A percentile compares a stretch with the other conserved stretches of the same genome.
Conservation (phyloP, 257 asterid species). For the Fraxinus cuspidata region DNA sequence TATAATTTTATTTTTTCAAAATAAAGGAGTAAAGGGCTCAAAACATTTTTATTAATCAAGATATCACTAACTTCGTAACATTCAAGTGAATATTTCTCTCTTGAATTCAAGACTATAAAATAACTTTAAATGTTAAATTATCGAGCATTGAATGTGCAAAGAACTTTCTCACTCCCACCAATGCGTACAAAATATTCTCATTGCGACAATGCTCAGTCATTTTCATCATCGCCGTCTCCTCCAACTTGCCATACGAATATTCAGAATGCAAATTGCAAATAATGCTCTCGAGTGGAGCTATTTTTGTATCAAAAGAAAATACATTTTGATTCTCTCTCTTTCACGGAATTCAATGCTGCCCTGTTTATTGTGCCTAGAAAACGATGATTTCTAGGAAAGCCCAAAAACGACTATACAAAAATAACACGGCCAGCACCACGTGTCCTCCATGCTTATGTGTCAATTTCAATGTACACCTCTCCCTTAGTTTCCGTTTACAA, state of each 20-base stretch:
- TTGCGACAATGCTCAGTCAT: background rate
- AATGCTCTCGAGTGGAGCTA: constrained; percentile 6
- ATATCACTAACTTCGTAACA: too few species aligned
- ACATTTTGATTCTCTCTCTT: background rate
- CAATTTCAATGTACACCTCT: constrained; percentile 34
- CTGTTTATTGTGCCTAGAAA: constrained; percentile 25
- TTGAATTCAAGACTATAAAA: too few species aligned
- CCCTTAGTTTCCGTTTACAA: constrained; percentile 40
- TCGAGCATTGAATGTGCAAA: background rate
- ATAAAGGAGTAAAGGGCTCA: too few species aligned
- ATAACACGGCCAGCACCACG: constrained; percentile 43
- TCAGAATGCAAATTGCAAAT: constrained; percentile 19
- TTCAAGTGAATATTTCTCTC: too few species aligned
- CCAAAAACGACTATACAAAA: background rate
- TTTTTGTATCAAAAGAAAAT: constrained; percentile 16
- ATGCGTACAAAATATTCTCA: background rate
- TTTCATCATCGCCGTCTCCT: constrained; percentile 8
- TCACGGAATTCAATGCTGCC: constrained; percentile 22
- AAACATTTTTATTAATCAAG: too few species aligned
- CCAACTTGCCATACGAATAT: constrained; percentile 2
- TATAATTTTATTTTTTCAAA: too few species aligned
- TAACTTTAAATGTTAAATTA: too few species aligned
- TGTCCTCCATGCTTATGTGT: constrained; percentile 42
- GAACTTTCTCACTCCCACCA: background rate
- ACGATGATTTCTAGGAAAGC: background rate